Evolutionary conservation across 768 basidiomycete species (phyloP).

Genomic region (Serendipita sp.): DNA sequence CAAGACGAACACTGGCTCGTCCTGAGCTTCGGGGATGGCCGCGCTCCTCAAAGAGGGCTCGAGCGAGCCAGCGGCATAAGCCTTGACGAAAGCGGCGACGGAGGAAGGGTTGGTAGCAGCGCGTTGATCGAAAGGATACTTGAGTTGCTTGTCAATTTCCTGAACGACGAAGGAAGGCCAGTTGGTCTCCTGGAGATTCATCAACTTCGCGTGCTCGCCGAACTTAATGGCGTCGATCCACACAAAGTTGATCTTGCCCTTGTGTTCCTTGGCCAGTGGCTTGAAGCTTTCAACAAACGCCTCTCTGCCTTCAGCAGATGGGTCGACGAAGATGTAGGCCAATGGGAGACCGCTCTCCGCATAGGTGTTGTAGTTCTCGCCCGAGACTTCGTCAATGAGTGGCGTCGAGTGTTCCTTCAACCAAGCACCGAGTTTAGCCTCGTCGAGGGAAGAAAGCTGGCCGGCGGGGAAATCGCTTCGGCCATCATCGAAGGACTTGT

Average conservation of each 20-base stretch:
- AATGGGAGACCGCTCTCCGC: constrained; percentile 71
- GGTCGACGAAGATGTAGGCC: constrained; percentile 89
- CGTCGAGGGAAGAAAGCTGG: constrained; percentile 30
- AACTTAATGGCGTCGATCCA: constrained; percentile 96
- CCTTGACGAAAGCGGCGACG: constrained; percentile 42
- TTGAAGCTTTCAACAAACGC: constrained; percentile 49
- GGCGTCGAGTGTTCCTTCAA: constrained; percentile 74
- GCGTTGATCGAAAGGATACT: constrained; percentile 71
- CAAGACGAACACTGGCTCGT: constrained; percentile 65
- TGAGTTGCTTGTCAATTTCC: constrained; percentile 65
- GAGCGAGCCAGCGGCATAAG: constrained; percentile 58
- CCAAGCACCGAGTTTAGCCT: constrained; percentile 58
- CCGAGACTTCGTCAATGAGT: constrained; percentile 78
- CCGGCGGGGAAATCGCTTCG: constrained; percentile 51
- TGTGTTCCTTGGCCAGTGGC: constrained; percentile 66
- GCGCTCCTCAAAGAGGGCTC: constrained; percentile 79
- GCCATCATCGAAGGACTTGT: constrained; percentile 86
- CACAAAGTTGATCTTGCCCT: constrained; percentile 88
- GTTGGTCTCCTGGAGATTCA: constrained; percentile 70
- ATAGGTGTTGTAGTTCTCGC: constrained; percentile 84
- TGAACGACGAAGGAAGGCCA: constrained; percentile 96
- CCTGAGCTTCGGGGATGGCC: constrained; percentile 68
- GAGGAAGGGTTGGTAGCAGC: constrained; percentile 41
- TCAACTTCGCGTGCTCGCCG: constrained; percentile 85
- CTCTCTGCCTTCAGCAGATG: constrained; percentile 47